Conservation (phyloP, 129 eudicot genomes). For the Artemisia argyi region DNA sequence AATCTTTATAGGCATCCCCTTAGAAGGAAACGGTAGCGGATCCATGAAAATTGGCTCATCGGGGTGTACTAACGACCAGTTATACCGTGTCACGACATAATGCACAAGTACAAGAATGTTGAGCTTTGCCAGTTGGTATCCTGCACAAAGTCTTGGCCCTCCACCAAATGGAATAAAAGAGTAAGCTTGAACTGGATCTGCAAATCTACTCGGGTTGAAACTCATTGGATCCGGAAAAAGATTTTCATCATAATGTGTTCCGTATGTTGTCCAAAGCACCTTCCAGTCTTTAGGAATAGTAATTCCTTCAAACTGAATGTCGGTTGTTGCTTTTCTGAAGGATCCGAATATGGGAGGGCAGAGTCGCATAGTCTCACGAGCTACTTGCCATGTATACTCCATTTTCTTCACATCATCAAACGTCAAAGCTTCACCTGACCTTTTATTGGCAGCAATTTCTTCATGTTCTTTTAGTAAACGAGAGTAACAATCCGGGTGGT, state of each 20-base stretch:
- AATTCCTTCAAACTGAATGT: conserved; percentile 66
- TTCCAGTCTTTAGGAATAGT: conserved; percentile 79
- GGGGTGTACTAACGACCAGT: conserved; percentile 61
- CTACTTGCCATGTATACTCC: conserved; percentile 88
- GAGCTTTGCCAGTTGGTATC: conserved; percentile 74
- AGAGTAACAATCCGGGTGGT: conserved; percentile 60
- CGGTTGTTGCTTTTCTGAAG: conserved; percentile 64
- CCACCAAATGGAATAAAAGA: conserved; percentile 81
- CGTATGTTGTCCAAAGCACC: conserved; percentile 87
- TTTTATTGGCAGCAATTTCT: conserved; percentile 45
- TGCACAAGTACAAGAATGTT: conserved; percentile 77
- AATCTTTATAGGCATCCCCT: conserved; percentile 77
- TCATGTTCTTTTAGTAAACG: conserved; percentile 71
- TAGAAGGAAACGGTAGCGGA: conserved; percentile 89
- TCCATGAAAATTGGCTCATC: conserved; percentile 63
- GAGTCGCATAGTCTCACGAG: conserved; percentile 81
- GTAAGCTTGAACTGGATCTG: conserved; percentile 63
- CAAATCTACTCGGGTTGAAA: conserved; percentile 75
- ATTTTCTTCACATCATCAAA: conserved; percentile 69
- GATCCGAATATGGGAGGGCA: conserved; percentile 92
- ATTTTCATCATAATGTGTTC: conserved; percentile 62
- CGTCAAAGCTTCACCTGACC: conserved; percentile 43
- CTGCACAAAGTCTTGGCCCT: conserved; percentile 84
- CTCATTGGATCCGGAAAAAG: conserved; percentile 58
- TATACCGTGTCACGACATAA: conserved; percentile 63